These are phyloP conservation scores for Leucaena leucocephala DNA, from an alignment of 306 rosid species.

Conservation along the genomic window DNA sequence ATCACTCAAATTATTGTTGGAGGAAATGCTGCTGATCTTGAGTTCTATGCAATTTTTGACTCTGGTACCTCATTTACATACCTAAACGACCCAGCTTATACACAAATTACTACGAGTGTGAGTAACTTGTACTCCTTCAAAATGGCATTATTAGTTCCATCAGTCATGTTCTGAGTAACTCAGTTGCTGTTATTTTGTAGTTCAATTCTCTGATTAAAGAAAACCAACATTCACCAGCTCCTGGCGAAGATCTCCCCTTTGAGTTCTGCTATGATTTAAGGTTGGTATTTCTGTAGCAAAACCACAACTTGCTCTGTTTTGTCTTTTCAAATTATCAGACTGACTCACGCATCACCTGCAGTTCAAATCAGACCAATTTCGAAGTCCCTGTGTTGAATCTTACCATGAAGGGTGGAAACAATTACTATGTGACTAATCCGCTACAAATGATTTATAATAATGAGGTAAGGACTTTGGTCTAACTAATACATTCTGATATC, in stretches of 20 bases:
- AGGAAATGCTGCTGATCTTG: slow-evolving; percentile 43
- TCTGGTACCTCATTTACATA: slow-evolving; percentile 88
- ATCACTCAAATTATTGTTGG: slow-evolving; percentile 67
- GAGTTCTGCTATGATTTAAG: slow-evolving; percentile 74
- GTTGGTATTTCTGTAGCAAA: slow-evolving; percentile 42
- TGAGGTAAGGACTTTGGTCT: slow-evolving; percentile 40
- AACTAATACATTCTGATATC: slow-evolving; percentile 11
- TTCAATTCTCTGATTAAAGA: slow-evolving; percentile 48
- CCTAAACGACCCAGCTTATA: slow-evolving; percentile 77
- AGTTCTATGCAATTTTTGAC: slow-evolving; percentile 74
- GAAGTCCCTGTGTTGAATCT: slow-evolving; percentile 51
- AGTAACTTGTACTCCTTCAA: slow-evolving; percentile 39
- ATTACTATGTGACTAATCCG: slow-evolving; percentile 47
- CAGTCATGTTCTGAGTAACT: slow-evolving; percentile 23
- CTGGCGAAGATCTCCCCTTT: slow-evolving; percentile 57
- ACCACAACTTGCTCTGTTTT: not conserved
- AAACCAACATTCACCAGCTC: slow-evolving; percentile 30
- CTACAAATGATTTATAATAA: not conserved
- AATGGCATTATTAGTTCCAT: slow-evolving; percentile 26
- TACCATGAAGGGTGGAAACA: slow-evolving; percentile 78
- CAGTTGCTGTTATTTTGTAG: slow-evolving; percentile 50
- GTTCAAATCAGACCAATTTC: slow-evolving; percentile 42
- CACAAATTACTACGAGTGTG: slow-evolving; percentile 58
- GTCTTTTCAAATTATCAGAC: slow-evolving; percentile 12
- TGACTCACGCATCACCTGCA: slow-evolving; percentile 46